Conservation (phyloP, 768 basidiomycete genomes). For the Hericium coralloides region DNA sequence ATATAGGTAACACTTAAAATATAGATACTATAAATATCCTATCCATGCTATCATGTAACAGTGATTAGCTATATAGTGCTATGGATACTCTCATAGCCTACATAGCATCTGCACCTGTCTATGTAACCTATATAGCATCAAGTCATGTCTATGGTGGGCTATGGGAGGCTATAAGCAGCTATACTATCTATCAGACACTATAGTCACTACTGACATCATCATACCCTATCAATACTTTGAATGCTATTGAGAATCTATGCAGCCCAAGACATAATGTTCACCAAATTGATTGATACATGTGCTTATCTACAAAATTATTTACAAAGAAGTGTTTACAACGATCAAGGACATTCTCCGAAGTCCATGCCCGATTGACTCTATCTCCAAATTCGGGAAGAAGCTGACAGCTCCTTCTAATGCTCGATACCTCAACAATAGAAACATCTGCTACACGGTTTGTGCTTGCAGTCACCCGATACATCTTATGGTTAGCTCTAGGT, state of each 20-base stretch:
- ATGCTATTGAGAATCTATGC: neutral
- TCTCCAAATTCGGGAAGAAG: neutral
- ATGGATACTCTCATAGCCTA: neutral
- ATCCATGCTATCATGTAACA: neutral
- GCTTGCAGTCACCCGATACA: neutral
- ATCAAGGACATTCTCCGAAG: neutral
- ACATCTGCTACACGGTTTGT: neutral
- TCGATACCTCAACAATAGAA: neutral
- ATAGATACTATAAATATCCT: neutral
- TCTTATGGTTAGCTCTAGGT: neutral
- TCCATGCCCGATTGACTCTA: neutral
- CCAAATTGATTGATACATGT: neutral
- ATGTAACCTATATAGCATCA: neutral
- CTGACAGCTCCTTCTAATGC: neutral
- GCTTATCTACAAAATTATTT: neutral
- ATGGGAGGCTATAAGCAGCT: neutral
- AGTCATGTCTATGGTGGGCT: neutral
- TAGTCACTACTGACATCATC: neutral
- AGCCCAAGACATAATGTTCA: neutral
- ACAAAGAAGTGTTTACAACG: neutral
- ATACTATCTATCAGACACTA: neutral
- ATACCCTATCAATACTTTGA: neutral
- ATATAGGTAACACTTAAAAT: neutral
- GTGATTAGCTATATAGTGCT: neutral
- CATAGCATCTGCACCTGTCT: neutral